Conservation (phyloP, 208 protist genomes). For the Blastocrithidia nonstop region DNA sequence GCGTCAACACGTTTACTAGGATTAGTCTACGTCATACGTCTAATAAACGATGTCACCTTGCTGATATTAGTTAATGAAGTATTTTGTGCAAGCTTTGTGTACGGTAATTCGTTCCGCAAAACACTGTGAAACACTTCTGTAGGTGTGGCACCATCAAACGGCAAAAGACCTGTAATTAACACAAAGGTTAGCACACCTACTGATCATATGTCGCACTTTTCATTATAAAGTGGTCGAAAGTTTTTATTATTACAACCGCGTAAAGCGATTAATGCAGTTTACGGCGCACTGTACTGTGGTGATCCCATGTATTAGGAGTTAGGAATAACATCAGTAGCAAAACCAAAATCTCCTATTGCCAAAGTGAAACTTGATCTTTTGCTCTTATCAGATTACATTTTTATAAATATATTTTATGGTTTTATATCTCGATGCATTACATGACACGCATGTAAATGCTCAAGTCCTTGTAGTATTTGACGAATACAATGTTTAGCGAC, state of each 20-base stretch:
- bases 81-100: slow-evolving; percentile 19
- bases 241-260: slow-evolving; percentile 1
- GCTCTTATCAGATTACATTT: slow-evolving; percentile 28
- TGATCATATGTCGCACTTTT: slow-evolving; percentile 86
- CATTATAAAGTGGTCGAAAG: slow-evolving; percentile 46
- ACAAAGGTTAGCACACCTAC: slow-evolving; percentile 73
- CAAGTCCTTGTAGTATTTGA: slow-evolving; percentile 90
- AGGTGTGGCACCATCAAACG: slow-evolving; percentile 53
- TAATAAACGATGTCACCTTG: slow-evolving; percentile 34
- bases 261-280: slow-evolving; percentile 55
- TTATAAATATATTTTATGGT: slow-evolving; percentile 98
- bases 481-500: slow-evolving; percentile 67
- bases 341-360: slow-evolving; percentile 95
- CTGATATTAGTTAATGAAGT: slow-evolving; percentile 11
- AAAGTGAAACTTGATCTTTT: slow-evolving; percentile 18
- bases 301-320: slow-evolving; percentile 46
- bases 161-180: slow-evolving; percentile 62
- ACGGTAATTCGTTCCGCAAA: slow-evolving; percentile 41
- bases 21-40: slow-evolving; percentile 30
- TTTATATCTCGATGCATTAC: slow-evolving; percentile 99
- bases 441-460: slow-evolving; percentile 88
- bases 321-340: slow-evolving; percentile 77
- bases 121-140: slow-evolving; percentile 50
- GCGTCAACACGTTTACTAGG: slow-evolving; percentile 40
- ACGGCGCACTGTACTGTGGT: slow-evolving; percentile 73